Conservation (phyloP, 352 stramenopile genomes). For the Phytophthora palmivora region DNA sequence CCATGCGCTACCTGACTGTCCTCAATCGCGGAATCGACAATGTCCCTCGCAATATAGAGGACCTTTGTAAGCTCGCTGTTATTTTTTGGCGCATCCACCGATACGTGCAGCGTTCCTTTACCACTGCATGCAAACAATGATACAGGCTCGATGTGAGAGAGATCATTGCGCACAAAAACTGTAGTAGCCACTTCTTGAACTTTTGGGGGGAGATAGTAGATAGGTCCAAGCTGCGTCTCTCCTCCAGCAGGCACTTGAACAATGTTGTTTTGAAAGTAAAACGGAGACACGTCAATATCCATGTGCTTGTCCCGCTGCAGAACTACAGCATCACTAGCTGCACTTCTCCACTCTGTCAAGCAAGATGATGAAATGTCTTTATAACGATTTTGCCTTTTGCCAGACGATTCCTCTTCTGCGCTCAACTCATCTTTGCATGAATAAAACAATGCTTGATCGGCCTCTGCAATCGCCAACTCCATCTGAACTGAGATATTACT, state of each 20-base stretch:
- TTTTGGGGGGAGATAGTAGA: conserved; percentile 68
- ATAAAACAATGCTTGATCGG: conserved; percentile 57
- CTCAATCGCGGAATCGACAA: not conserved
- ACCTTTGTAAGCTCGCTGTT: not conserved
- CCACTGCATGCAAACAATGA: conserved; percentile 48
- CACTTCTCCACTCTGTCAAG: conserved; percentile 44
- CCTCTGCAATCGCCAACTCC: conserved; percentile 50
- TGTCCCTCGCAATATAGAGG: conserved; percentile 5
- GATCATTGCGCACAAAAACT: conserved; percentile 66
- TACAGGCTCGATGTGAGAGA: conserved; percentile 72
- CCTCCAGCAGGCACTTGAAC: conserved; percentile 35
- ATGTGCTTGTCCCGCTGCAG: conserved; percentile 12
- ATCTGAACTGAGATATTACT: conserved; percentile 55
- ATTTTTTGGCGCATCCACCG: conserved; percentile 4
- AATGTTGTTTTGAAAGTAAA: conserved; percentile 43
- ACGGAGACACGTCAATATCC: conserved; percentile 30
- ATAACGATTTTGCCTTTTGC: not conserved
- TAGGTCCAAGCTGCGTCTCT: conserved; percentile 48
- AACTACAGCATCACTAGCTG: conserved; percentile 16
- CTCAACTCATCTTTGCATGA: conserved; percentile 35
- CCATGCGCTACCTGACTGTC: too few relatives aligned
- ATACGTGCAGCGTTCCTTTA: conserved; percentile 41
- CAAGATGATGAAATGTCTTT: conserved; percentile 39
- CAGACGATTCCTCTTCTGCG: not conserved
- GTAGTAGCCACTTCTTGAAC: conserved; percentile 35